Evolutionary conservation across 2,329 filamentous ascomycete species (phyloP).

Genomic region (Myriangium duriaei): DNA sequence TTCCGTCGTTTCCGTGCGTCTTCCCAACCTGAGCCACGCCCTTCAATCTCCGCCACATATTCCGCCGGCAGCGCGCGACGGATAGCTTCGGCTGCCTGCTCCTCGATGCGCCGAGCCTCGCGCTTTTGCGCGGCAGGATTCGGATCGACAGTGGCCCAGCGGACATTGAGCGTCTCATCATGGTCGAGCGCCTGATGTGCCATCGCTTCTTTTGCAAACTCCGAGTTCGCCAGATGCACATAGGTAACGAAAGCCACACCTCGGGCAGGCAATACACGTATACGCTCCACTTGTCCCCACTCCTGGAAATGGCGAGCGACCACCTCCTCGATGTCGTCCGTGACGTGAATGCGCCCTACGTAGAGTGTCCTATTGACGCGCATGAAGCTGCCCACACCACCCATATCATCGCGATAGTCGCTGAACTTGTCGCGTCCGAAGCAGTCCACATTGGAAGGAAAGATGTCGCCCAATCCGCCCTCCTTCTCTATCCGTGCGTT

Average conservation of each 20-base stretch:
- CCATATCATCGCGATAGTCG: conserved; percentile 96
- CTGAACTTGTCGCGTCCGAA: conserved; percentile 88
- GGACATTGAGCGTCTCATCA: conserved; percentile 82
- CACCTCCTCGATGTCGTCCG: conserved; percentile 92
- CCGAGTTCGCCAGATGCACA: conserved; percentile 73
- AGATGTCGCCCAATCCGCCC: conserved; percentile 61
- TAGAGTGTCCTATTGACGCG: conserved; percentile 90
- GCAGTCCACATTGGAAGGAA: conserved; percentile 88
- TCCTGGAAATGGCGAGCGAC: conserved; percentile 91
- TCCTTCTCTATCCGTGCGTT: conserved; percentile 31
- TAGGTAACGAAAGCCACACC: conserved; percentile 96
- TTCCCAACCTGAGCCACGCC: conserved; percentile 42
- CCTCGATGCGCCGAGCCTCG: conserved; percentile 78
- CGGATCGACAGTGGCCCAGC: conserved; percentile 93
- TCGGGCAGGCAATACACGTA: conserved; percentile 72
- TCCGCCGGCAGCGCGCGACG: conserved; percentile 74
- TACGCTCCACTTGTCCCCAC: conserved; percentile 84
- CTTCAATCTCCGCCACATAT: conserved; percentile 89
- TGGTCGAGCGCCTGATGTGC: conserved; percentile 86
- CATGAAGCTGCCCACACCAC: conserved; percentile 85
- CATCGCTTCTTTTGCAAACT: conserved; percentile 79
- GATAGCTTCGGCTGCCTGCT: conserved; percentile 92
- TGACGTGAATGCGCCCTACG: conserved; percentile 85
- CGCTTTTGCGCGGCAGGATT: conserved; percentile 91
- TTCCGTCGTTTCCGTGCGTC: conserved; percentile 74